Evolutionary conservation across 2,329 filamentous ascomycete genomes (phyloP).

Genomic region (Diaporthe nobilis): DNA sequence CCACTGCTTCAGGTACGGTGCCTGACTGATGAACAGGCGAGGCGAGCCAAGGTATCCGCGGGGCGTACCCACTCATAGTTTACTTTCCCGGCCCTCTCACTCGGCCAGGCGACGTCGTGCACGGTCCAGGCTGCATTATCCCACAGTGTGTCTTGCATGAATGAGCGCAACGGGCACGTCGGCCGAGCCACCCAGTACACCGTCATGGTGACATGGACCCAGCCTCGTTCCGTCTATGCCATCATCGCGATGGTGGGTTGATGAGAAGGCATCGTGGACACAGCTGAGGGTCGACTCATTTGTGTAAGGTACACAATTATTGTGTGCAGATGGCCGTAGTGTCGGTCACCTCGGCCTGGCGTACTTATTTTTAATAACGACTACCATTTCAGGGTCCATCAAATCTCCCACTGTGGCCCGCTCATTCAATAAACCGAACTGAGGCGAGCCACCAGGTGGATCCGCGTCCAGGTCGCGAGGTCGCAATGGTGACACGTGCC

Average conservation of each 20-base stretch:
- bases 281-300: not conserved
- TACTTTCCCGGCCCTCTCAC: constrained; percentile 6
- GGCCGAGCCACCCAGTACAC: not conserved
- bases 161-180: not conserved
- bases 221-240: not conserved
- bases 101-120: constrained; percentile 1
- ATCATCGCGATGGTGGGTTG: not conserved
- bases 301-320: not conserved
- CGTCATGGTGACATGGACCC: constrained; percentile 7
- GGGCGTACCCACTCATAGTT: not conserved
- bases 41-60: constrained; percentile 16
- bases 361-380: constrained; percentile 34
- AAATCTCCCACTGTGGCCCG: constrained; percentile 36
- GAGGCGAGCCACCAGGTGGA: constrained; percentile 24
- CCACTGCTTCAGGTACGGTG: constrained; percentile 34
- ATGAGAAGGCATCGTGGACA: too few species aligned
- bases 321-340: not conserved
- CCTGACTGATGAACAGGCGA: constrained; percentile 19
- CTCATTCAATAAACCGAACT: constrained; percentile 32
- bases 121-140: constrained; percentile 29
- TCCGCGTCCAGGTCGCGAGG: constrained; percentile 27
- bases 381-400: constrained; percentile 24
- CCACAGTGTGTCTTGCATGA: constrained; percentile 26
- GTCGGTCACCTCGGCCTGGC: constrained; percentile 24
- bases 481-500: constrained; percentile 31